Evolutionary conservation across 176 grass and related monocot species (phyloP).

Genomic region (Musa troglodytarum): DNA sequence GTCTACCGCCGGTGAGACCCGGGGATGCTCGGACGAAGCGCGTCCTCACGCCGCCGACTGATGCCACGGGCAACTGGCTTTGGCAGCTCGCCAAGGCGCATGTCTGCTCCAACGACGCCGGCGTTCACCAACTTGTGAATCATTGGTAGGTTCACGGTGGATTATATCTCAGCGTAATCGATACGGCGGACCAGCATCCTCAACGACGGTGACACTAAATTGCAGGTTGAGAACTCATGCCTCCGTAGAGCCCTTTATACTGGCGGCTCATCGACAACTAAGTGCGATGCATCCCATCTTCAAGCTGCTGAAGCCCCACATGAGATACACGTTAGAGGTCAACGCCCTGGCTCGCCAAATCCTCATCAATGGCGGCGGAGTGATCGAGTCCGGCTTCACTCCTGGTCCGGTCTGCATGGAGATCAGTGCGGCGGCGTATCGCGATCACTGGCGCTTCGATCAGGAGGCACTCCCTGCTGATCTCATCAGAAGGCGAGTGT

Average conservation of each 20-base stretch:
- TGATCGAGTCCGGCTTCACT: slow-evolving; percentile 88
- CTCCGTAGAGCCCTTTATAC: slow-evolving; percentile 72
- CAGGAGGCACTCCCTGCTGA: slow-evolving; percentile 88
- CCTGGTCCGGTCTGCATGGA: slow-evolving; percentile 67
- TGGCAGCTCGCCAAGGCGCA: slow-evolving; percentile 98
- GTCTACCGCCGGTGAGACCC: slow-evolving; percentile 45
- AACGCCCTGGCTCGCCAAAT: slow-evolving; percentile 90
- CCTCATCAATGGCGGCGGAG: slow-evolving; percentile 80
- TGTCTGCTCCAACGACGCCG: slow-evolving; percentile 93
- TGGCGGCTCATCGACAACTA: slow-evolving; percentile 82
- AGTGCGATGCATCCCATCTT: slow-evolving; percentile 88
- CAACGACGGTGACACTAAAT: too few relatives aligned
- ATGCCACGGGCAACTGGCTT: slow-evolving; percentile 79
- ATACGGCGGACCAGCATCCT: too few relatives aligned
- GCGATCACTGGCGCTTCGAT: slow-evolving; percentile 64
- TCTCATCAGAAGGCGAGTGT: slow-evolving; percentile 61
- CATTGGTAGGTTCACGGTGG: slow-evolving; percentile 44
- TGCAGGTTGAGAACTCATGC: slow-evolving; percentile 85
- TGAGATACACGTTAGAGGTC: slow-evolving; percentile 83
- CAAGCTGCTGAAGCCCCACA: slow-evolving; percentile 92
- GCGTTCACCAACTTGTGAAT: slow-evolving; percentile 84
- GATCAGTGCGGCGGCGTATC: slow-evolving; percentile 63
- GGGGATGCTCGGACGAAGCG: slow-evolving; percentile 54
- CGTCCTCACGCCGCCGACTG: slow-evolving; percentile 73
- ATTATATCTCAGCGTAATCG: too few relatives aligned